Conservation (phyloP, 2,329 filamentous ascomycete genomes). For the Xylaria sp. region DNA sequence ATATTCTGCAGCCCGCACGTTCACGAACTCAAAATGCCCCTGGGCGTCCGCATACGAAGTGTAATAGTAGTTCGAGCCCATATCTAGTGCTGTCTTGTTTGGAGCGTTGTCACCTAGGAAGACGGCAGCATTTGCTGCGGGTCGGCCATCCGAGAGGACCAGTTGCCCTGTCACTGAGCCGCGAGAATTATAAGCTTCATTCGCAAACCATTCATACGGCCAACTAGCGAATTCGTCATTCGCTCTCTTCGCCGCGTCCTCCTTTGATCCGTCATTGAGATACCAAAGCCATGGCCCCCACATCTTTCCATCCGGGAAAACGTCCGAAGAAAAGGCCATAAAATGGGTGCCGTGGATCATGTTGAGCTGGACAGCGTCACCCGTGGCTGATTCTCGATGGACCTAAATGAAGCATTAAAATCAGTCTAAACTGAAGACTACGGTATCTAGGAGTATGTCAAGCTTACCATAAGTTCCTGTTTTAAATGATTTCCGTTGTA, state of each 20-base stretch:
- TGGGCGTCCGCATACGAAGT: slow-evolving; percentile 57
- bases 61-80: slow-evolving; percentile 63
- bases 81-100: slow-evolving; percentile 58
- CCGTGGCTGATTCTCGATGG: slow-evolving; percentile 61
- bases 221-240: slow-evolving; percentile 57
- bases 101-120: slow-evolving; percentile 62
- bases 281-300: slow-evolving; percentile 60
- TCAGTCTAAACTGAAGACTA: not conserved
- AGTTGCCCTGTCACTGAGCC: slow-evolving; percentile 59
- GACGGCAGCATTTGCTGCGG: slow-evolving; percentile 60
- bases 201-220: slow-evolving; percentile 62
- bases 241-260: slow-evolving; percentile 55
- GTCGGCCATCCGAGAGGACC: slow-evolving; percentile 59
- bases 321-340: slow-evolving; percentile 52
- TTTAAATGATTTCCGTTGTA: slow-evolving; percentile 64
- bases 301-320: slow-evolving; percentile 54
- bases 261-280: slow-evolving; percentile 59
- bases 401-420: slow-evolving; percentile 41
- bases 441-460: not conserved
- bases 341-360: slow-evolving; percentile 66
- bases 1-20: slow-evolving; percentile 59
- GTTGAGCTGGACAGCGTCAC: slow-evolving; percentile 64
- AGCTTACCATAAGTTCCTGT: slow-evolving; percentile 59
- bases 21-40: slow-evolving; percentile 57
- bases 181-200: slow-evolving; percentile 60